Evolutionary conservation across 2,329 filamentous ascomycete genomes (phyloP).

Genomic region (Xylariaceae sp.): DNA sequence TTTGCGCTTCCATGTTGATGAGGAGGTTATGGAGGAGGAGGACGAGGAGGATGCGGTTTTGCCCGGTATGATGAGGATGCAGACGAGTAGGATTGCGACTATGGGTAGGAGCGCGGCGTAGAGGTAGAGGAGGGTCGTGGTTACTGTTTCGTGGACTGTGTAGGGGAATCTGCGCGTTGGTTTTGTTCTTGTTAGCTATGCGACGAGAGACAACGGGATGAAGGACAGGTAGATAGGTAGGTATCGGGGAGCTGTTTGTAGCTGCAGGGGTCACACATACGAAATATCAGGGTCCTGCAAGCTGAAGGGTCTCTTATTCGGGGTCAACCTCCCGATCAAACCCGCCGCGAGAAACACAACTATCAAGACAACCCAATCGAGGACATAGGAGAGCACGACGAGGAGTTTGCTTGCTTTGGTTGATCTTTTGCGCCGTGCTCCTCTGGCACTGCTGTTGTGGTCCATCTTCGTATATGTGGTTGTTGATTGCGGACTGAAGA

Average conservation of each 20-base stretch:
- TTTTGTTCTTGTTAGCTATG: conserved; percentile 6
- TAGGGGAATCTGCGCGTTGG: conserved; percentile 59
- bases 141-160: conserved; percentile 67
- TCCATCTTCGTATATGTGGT: conserved; percentile 31
- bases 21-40: conserved; percentile 57
- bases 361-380: conserved; percentile 70
- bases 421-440: conserved; percentile 20
- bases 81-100: conserved; percentile 63
- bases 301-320: conserved; percentile 68
- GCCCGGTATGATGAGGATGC: conserved; percentile 68
- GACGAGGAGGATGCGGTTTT: conserved; percentile 60
- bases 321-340: conserved; percentile 51
- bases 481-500: conserved; percentile 20
- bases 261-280: too few relatives aligned
- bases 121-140: conserved; percentile 61
- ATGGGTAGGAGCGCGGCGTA: conserved; percentile 62
- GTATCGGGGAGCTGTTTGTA: too few relatives aligned
- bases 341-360: conserved; percentile 52
- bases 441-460: conserved; percentile 22
- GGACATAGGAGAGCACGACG: conserved; percentile 61
- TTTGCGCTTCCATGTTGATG: conserved; percentile 72
- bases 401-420: conserved; percentile 38
- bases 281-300: conserved; percentile 73
- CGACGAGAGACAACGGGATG: conserved; percentile 7
- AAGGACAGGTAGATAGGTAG: neutral